Conservation (phyloP, 2,329 filamentous ascomycete genomes). For the Penicillium capsulatum region DNA sequence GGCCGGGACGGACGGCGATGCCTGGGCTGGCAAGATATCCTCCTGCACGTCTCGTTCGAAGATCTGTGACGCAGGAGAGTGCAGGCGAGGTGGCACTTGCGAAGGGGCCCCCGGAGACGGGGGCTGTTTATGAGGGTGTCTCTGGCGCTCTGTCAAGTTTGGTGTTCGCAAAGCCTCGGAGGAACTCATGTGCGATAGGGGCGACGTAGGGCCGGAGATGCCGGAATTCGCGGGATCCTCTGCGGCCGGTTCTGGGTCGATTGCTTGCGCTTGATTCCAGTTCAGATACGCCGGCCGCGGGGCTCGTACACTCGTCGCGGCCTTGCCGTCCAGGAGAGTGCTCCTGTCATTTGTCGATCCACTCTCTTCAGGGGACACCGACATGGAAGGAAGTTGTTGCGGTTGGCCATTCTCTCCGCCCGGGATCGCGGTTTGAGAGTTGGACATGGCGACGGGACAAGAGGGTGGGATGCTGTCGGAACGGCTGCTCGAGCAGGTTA, state of each 20-base stretch:
- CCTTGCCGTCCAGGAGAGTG: constrained; percentile 6
- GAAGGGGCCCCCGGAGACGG: constrained; percentile 64
- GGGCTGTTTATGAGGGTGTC: constrained; percentile 43
- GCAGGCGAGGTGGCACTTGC: constrained; percentile 64
- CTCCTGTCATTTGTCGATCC: constrained; percentile 5
- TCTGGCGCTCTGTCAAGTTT: constrained; percentile 15
- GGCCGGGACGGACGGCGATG: constrained; percentile 80
- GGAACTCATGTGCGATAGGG: constrained; percentile 23
- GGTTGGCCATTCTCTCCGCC: constrained; percentile 3
- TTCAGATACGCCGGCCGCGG: constrained; percentile 17
- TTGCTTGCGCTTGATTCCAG: constrained; percentile 11
- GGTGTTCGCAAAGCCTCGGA: constrained; percentile 20
- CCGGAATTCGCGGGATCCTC: constrained; percentile 5
- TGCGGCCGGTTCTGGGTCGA: constrained; percentile 4
- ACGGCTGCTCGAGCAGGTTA: constrained; percentile 1
- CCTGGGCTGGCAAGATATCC: constrained; percentile 60
- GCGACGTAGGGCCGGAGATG: constrained; percentile 10
- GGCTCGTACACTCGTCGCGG: constrained; percentile 10
- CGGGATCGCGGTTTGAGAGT: not conserved
- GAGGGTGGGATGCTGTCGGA: not conserved
- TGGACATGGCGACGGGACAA: constrained; percentile 7
- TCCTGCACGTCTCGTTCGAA: constrained; percentile 96
- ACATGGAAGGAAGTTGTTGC: constrained; percentile 1
- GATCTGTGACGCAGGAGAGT: constrained; percentile 75
- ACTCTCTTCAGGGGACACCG: constrained; percentile 1